Evolutionary conservation across 345 rosid species (phyloP).

Genomic region (Streptanthus diversifolius): DNA sequence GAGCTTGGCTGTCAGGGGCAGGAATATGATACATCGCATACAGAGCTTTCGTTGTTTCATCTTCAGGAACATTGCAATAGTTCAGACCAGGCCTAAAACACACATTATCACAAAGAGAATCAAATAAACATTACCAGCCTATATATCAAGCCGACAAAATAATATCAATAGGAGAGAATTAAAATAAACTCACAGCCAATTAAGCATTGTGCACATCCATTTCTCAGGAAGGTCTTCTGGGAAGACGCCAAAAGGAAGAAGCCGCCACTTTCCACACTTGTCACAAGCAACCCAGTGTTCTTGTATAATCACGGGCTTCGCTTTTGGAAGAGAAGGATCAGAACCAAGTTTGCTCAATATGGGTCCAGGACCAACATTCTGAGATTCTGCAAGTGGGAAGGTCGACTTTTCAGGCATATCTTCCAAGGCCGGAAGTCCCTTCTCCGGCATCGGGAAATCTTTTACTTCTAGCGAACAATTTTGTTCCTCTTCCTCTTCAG

Average conservation of each 20-base stretch:
- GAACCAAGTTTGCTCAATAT: constrained; percentile 34
- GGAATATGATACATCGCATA: constrained; percentile 44
- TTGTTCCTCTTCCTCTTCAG: constrained; percentile 62
- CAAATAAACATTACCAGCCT: not conserved
- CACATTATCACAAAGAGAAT: constrained; percentile 17
- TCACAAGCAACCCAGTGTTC: constrained; percentile 92
- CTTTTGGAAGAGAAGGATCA: constrained; percentile 44
- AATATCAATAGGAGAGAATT: not conserved
- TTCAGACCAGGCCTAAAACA: constrained; percentile 81
- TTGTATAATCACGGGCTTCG: constrained; percentile 49
- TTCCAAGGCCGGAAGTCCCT: constrained; percentile 30
- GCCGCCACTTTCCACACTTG: constrained; percentile 89
- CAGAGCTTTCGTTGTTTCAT: constrained; percentile 71
- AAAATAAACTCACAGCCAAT: constrained; percentile 87
- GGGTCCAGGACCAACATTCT: constrained; percentile 36
- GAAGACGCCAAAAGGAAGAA: constrained; percentile 68
- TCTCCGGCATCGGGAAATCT: constrained; percentile 42
- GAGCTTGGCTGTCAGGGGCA: constrained; percentile 42
- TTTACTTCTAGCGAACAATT: constrained; percentile 39
- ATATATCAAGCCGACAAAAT: constrained; percentile 7
- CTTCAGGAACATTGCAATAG: constrained; percentile 66
- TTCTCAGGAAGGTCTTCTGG: constrained; percentile 75
- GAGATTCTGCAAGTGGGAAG: constrained; percentile 36
- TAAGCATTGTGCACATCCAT: constrained; percentile 93
- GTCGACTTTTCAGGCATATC: constrained; percentile 43